These are phyloP conservation scores for Mycena galericulata DNA, from an alignment of 768 basidiomycete genomes.

Conservation along the genomic window DNA sequence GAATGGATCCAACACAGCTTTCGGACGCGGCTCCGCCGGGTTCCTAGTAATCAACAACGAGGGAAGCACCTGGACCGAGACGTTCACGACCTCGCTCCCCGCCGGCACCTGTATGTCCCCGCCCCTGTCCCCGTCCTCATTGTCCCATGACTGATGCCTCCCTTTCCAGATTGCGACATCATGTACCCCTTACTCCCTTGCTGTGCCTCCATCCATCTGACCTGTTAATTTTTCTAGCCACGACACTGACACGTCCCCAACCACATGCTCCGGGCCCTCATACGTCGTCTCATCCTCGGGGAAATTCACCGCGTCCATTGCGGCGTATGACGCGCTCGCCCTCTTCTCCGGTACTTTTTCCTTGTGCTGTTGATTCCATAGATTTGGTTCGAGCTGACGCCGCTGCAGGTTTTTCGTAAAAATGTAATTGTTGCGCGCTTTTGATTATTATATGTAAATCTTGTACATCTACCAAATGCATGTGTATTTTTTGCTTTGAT, in stretches of 20 bases:
- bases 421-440: slow-evolving; percentile 2
- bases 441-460: slow-evolving; percentile 10
- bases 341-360: slow-evolving; percentile 11
- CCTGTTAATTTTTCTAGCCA: slow-evolving; percentile 10
- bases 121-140: neutral
- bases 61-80: slow-evolving; percentile 53
- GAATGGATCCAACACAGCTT: neutral
- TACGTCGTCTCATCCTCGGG: slow-evolving; percentile 21
- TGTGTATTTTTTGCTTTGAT: slow-evolving; percentile 9
- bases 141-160: neutral
- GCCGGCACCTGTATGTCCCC: slow-evolving; percentile 23
- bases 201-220: neutral
- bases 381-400: slow-evolving; percentile 15
- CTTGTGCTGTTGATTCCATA: slow-evolving; percentile 1
- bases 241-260: slow-evolving; percentile 19
- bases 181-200: neutral
- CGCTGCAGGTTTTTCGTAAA: slow-evolving; percentile 18
- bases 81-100: slow-evolving; percentile 47
- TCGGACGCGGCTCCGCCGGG: slow-evolving; percentile 50
- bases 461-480: slow-evolving; percentile 16
- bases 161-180: slow-evolving; percentile 26
- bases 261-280: slow-evolving; percentile 18
- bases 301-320: slow-evolving; percentile 22
- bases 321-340: slow-evolving; percentile 20
- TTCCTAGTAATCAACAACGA: slow-evolving; percentile 58